Evolutionary conservation across 371 early-diverging fungal genomes (phyloP).

Genomic region (Syncephalastrum racemosum): DNA sequence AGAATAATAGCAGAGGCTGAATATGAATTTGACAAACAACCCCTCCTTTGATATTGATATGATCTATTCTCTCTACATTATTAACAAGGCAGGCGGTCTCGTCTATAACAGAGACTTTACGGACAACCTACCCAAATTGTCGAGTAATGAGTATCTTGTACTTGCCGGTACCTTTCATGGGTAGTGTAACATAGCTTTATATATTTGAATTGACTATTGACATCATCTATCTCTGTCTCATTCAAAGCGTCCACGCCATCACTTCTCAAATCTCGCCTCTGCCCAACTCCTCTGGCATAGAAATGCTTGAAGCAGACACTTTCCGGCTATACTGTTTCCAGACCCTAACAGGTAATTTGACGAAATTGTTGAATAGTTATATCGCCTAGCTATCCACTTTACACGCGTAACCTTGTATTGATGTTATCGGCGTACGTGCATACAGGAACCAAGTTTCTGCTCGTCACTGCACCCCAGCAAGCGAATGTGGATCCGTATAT

Average conservation of each 20-base stretch:
- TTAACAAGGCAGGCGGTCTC: constrained; percentile 96
- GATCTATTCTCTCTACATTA: constrained; percentile 92
- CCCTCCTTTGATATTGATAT: constrained; percentile 38
- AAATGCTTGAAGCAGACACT: constrained; percentile 87
- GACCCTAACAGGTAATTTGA: constrained; percentile 91
- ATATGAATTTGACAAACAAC: not conserved
- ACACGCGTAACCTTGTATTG: not conserved
- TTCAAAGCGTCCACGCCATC: constrained; percentile 90
- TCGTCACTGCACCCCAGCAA: constrained; percentile 81
- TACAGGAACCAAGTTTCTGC: constrained; percentile 90
- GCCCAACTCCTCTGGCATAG: constrained; percentile 79
- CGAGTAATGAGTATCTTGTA: constrained; percentile 94
- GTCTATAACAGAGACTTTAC: constrained; percentile 92
- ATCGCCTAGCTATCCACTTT: not conserved
- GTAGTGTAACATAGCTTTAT: constrained; percentile 38
- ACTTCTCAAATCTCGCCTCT: constrained; percentile 91
- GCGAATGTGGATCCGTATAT: constrained; percentile 70
- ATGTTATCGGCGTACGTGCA: not conserved
- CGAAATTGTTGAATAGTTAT: too few species aligned
- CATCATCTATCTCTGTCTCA: not conserved
- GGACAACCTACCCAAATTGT: constrained; percentile 76
- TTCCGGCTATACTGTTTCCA: constrained; percentile 93
- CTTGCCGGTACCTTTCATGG: constrained; percentile 97
- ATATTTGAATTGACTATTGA: not conserved
- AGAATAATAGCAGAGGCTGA: too few species aligned